Conservation (phyloP, 805 yeast species). For the Torulaspora gathmanii region DNA sequence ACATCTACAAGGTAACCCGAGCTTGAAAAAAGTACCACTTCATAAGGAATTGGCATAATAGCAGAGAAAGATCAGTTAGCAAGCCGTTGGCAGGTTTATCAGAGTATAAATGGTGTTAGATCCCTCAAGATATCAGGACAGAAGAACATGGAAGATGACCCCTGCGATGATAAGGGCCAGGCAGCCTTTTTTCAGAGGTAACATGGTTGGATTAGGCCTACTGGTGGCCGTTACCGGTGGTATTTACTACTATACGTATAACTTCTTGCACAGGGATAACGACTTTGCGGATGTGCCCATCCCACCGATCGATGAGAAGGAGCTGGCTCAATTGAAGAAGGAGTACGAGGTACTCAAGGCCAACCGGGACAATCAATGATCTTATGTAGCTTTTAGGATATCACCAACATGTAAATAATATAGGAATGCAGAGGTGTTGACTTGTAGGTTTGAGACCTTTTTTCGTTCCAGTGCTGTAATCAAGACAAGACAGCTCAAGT, state of each 20-base stretch:
- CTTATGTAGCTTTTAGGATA: slow-evolving; percentile 1
- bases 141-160: slow-evolving; percentile 76
- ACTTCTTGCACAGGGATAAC: slow-evolving; percentile 58
- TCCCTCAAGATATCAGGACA: slow-evolving; percentile 53
- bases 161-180: slow-evolving; percentile 92
- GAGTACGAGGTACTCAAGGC: slow-evolving; percentile 55
- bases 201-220: slow-evolving; percentile 56
- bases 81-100: neutral
- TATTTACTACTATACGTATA: slow-evolving; percentile 61
- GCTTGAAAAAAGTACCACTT: neutral
- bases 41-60: neutral
- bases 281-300: slow-evolving; percentile 90
- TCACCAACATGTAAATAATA: slow-evolving; percentile 2
- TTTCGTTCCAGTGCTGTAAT: neutral
- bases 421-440: neutral
- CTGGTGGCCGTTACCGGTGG: slow-evolving; percentile 63
- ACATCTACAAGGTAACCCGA: neutral
- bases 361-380: slow-evolving; percentile 9
- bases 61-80: neutral
- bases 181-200: slow-evolving; percentile 76
- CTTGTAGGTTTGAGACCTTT: neutral
- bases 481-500: no score
- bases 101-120: slow-evolving; percentile 24
- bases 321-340: slow-evolving; percentile 62
- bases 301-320: slow-evolving; percentile 83